These are phyloP conservation scores for Scleroderma citrinum DNA, from an alignment of 768 basidiomycete species.

Conservation along the genomic window DNA sequence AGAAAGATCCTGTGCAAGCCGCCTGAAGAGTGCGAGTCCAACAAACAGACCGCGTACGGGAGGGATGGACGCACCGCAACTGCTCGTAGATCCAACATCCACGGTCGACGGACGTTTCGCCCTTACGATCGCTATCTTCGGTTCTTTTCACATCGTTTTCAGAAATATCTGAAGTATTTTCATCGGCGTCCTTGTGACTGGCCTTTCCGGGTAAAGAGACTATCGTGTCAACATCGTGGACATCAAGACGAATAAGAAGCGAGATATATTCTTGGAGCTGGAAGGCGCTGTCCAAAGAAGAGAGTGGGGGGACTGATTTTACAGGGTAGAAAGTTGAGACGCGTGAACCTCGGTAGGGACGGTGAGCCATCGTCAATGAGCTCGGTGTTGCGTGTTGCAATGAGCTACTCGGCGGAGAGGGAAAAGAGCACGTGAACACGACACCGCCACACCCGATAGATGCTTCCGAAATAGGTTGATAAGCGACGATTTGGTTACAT, in stretches of 20 bases:
- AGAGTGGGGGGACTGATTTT: conserved; percentile 60
- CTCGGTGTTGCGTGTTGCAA: neutral
- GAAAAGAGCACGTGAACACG: neutral
- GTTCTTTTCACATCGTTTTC: conserved; percentile 27
- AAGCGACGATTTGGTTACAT: conserved; percentile 1
- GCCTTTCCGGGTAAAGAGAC: conserved; percentile 63
- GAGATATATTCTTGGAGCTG: conserved; percentile 95
- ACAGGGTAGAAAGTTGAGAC: conserved; percentile 78
- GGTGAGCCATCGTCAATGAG: conserved; percentile 36
- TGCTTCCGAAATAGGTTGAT: conserved; percentile 3
- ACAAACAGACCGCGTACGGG: neutral
- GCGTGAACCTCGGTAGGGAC: conserved; percentile 71
- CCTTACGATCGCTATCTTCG: conserved; percentile 28
- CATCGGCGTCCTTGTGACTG: conserved; percentile 21
- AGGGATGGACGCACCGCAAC: conserved; percentile 35
- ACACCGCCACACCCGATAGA: conserved; percentile 1
- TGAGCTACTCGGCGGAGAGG: neutral
- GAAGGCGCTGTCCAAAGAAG: conserved; percentile 84
- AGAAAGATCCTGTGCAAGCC: conserved; percentile 81
- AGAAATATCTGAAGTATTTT: conserved; percentile 18
- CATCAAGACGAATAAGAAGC: conserved; percentile 75
- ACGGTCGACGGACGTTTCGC: conserved; percentile 64
- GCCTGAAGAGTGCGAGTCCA: conserved; percentile 39
- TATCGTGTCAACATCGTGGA: conserved; percentile 82
- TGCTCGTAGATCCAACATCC: conserved; percentile 83